Evolutionary conservation across 768 basidiomycete genomes (phyloP).

Genomic region (Cyclocybe aegerita): DNA sequence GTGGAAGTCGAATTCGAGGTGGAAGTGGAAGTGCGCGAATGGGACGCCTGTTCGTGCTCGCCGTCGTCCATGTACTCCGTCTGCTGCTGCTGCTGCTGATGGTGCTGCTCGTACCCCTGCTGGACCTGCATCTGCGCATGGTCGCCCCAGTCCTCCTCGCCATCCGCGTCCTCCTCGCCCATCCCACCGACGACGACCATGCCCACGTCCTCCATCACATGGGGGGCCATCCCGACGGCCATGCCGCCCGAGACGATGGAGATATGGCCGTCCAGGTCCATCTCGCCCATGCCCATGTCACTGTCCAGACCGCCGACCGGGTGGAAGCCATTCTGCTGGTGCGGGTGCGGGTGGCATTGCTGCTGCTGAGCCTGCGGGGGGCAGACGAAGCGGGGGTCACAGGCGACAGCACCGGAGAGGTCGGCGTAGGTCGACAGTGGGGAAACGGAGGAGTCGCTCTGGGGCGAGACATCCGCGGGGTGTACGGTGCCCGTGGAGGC

Average conservation of each 20-base stretch:
- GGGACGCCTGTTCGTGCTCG: slow-evolving; percentile 1
- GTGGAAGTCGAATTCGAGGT: no score
- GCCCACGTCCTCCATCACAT: slow-evolving; percentile 12
- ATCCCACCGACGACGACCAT: slow-evolving; percentile 8
- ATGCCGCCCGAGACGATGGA: slow-evolving; percentile 4
- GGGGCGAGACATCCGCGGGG: slow-evolving; percentile 25
- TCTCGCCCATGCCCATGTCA: slow-evolving; percentile 19
- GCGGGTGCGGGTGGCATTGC: slow-evolving; percentile 7
- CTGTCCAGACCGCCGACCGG: slow-evolving; percentile 13
- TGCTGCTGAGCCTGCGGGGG: slow-evolving; percentile 5
- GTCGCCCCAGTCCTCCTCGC: slow-evolving; percentile 25
- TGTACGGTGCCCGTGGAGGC: slow-evolving; percentile 19
- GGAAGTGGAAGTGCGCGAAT: not conserved
- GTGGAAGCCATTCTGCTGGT: slow-evolving; percentile 11
- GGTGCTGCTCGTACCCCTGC: slow-evolving; percentile 9
- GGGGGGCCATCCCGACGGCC: slow-evolving; percentile 10
- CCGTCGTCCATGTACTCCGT: slow-evolving; percentile 10
- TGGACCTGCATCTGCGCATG: slow-evolving; percentile 9
- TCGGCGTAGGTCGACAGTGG: slow-evolving; percentile 18
- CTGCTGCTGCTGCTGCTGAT: slow-evolving; percentile 12
- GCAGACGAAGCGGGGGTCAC: slow-evolving; percentile 11
- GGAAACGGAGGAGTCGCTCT: slow-evolving; percentile 17
- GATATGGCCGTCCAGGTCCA: slow-evolving; percentile 3
- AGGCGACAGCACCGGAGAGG: slow-evolving; percentile 6
- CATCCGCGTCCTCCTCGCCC: slow-evolving; percentile 17